These are phyloP conservation scores for Metarhizium humberi DNA, from an alignment of 2,329 filamentous ascomycete genomes.

Conservation along the genomic window DNA sequence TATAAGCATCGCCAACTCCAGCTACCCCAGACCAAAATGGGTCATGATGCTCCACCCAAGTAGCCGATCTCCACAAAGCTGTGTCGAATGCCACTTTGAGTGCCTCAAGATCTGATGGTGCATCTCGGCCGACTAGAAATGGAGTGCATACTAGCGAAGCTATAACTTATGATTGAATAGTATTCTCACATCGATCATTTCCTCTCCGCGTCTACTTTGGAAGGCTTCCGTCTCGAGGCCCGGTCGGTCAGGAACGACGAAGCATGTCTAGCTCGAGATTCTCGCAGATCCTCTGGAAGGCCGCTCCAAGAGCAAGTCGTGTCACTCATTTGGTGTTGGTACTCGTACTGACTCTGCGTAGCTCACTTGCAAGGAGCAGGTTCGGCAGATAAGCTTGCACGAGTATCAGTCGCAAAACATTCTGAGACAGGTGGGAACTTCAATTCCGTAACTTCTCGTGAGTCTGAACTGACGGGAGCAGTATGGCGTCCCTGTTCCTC, in stretches of 20 bases:
- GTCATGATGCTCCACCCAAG: neutral
- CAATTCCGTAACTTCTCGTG: no score
- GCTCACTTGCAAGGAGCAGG: constrained; percentile 1
- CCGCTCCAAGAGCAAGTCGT: neutral
- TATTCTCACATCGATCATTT: no score
- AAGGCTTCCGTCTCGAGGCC: no score
- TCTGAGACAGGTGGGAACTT: constrained; percentile 13
- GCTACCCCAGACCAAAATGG: neutral
- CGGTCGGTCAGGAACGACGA: neutral
- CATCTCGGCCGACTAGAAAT: no score
- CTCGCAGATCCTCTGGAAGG: neutral
- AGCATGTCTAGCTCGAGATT: neutral
- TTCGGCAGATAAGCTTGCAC: constrained; percentile 15
- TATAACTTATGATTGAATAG: no score
- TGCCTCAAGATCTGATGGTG: no score
- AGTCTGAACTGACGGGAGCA: constrained; percentile 5
- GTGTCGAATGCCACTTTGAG: neutral
- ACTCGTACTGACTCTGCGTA: neutral
- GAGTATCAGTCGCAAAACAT: constrained; percentile 19
- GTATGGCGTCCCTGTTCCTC: constrained; percentile 17
- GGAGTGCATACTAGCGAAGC: no score
- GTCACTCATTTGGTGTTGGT: neutral
- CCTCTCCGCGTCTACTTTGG: neutral
- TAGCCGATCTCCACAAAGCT: neutral
- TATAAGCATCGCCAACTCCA: neutral